Evolutionary conservation across 352 stramenopile genomes (phyloP), one percentile per base, ranked within the genome.

Genomic region (Pythium phragmitis): DNA sequence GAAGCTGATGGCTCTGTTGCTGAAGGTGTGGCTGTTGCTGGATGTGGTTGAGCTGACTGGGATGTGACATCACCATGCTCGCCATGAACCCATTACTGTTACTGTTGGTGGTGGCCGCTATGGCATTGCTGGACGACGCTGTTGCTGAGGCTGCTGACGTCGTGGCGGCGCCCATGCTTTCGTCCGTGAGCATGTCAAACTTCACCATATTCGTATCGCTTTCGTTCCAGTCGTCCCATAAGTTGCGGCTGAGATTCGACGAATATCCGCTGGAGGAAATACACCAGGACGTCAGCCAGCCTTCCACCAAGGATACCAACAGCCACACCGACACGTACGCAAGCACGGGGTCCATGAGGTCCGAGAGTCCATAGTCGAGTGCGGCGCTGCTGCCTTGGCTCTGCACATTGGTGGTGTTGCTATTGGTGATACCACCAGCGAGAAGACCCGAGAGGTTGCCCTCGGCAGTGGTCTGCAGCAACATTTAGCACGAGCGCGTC

Each of bases 191-290:
- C 74, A 89, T 87, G 62, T 89, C 80, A 46, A 91, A 84, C 67
- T 89, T 88, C 34, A 70, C 67, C 47, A 92, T 85, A 57, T 74
- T 85, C 30, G 73, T 60, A 53, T 89, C 85, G 61, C 74, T 82
- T 59, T 94, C 86, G 61, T 91, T 95, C 87, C 87, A 95, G 70
- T 95, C 87, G 58, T 93, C 85, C 87, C 87, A 95, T 21, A 95
- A 68, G 65, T 95, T 95, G 43, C 87, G 82, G 45, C 83, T 92
- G 66, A 92, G 70, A 41, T 78, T 89, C n/a, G 81, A 89, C 53
- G 85, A 88, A 7, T 94, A 73, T 3, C 83, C 87, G 13, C 87
- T 95, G 54, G 9, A 39, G 11, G 34, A 34, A 34, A 53, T 30
- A 60, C 13, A 8, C 26, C 28, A 39, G 12, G 17, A 16, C 7